Conservation (phyloP, 2,329 filamentous ascomycete genomes). For the Nemania abortiva region DNA sequence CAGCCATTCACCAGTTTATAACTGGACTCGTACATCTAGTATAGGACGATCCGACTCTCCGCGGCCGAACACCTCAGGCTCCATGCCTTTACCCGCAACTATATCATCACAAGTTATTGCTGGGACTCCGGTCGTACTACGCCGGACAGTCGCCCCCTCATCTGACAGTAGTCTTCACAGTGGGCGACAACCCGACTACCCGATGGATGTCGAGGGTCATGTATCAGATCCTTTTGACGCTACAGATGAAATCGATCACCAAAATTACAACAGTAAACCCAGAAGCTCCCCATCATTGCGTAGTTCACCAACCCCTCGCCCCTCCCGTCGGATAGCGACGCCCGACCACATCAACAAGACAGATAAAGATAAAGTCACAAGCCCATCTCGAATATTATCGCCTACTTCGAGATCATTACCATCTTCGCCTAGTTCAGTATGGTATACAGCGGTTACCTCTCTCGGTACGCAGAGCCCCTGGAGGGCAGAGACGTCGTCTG, state of each 20-base stretch:
- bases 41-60: slow-evolving; percentile 36
- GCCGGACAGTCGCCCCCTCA: slow-evolving; percentile 51
- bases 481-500: slow-evolving; percentile 48
- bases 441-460: slow-evolving; percentile 56
- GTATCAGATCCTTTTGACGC: slow-evolving; percentile 45
- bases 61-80: slow-evolving; percentile 34
- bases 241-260: slow-evolving; percentile 20
- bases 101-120: slow-evolving; percentile 36
- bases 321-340: slow-evolving; percentile 16
- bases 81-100: slow-evolving; percentile 20
- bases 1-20: slow-evolving; percentile 23
- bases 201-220: slow-evolving; percentile 52
- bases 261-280: background rate
- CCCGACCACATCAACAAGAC: slow-evolving; percentile 29
- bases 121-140: slow-evolving; percentile 49
- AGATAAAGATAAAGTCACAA: background rate
- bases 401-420: slow-evolving; percentile 41
- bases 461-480: slow-evolving; percentile 53
- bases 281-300: background rate
- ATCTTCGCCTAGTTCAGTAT: slow-evolving; percentile 53
- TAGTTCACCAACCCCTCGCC: slow-evolving; percentile 21
- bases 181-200: slow-evolving; percentile 63
- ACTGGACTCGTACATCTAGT: slow-evolving; percentile 18
- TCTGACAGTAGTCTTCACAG: slow-evolving; percentile 59
- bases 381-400: slow-evolving; percentile 24